Evolutionary conservation across 78 protist species (phyloP).

Genomic region (Dictyostelium intermedium): DNA sequence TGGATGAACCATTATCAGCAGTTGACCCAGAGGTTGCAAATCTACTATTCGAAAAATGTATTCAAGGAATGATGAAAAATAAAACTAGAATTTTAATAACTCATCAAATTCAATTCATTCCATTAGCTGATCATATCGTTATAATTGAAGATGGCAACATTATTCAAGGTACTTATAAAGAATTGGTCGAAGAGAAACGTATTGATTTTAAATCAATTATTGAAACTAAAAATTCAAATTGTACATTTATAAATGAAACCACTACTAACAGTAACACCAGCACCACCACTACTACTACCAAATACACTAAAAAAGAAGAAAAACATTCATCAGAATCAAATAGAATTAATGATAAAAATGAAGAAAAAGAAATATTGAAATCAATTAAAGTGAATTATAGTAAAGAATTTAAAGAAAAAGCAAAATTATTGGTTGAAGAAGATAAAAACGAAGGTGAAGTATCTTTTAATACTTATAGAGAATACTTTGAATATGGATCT

Average conservation of each 20-base stretch:
- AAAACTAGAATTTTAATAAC: constrained; percentile 89
- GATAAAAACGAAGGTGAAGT: constrained; percentile 8
- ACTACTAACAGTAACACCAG: too few relatives aligned
- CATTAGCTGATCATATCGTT: constrained; percentile 84
- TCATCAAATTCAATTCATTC: constrained; percentile 83
- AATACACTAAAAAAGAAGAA: not conserved
- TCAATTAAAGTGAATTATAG: not conserved
- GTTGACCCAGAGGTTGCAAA: constrained; percentile 92
- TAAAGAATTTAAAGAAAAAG: not conserved
- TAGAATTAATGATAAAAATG: too few relatives aligned
- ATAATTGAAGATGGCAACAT: constrained; percentile 33
- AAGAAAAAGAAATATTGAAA: not conserved
- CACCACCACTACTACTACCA: too few relatives aligned
- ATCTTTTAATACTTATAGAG: not conserved
- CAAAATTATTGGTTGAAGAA: constrained; percentile 26
- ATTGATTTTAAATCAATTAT: constrained; percentile 69
- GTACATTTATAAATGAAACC: too few relatives aligned
- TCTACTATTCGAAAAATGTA: constrained; percentile 71
- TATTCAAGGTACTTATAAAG: constrained; percentile 75
- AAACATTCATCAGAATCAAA: too few relatives aligned
- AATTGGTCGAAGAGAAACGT: constrained; percentile 34
- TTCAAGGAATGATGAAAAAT: constrained; percentile 55
- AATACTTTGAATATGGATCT: constrained; percentile 14
- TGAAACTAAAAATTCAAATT: constrained; percentile 1
- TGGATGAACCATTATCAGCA: constrained; percentile 95